Conservation (phyloP, 192 early-diverging fungal species). For the Rhizoclosmatium sp. region DNA sequence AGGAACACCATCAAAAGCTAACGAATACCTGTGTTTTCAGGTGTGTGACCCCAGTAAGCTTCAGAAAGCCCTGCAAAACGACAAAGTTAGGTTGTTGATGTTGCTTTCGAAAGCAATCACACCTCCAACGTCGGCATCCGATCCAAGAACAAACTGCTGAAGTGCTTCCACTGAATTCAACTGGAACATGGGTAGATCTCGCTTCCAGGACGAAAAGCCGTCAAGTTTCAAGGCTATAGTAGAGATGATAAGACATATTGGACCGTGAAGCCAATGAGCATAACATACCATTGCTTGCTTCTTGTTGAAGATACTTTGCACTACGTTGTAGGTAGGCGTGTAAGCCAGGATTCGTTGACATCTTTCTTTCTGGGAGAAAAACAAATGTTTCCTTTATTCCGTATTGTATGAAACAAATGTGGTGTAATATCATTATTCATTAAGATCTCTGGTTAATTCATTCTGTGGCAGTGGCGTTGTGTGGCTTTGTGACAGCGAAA, state of each 20-base stretch:
- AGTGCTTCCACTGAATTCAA: slow-evolving; percentile 72
- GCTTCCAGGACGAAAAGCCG: slow-evolving; percentile 61
- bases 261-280: not conserved
- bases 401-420: no score
- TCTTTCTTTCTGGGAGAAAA: no score
- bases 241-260: not conserved
- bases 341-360: not conserved
- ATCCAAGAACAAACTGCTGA: slow-evolving; percentile 80
- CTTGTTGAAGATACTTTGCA: not conserved
- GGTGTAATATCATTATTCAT: no score
- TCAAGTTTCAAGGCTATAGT: slow-evolving; percentile 22
- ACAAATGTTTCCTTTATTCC: no score
- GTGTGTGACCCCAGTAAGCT: slow-evolving; percentile 78
- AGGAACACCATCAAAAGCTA: not conserved
- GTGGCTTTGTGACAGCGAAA: no score
- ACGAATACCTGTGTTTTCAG: slow-evolving; percentile 61
- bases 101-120: slow-evolving; percentile 48
- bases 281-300: slow-evolving; percentile 21
- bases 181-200: slow-evolving; percentile 73
- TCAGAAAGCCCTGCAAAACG: slow-evolving; percentile 66
- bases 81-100: not conserved
- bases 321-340: slow-evolving; percentile 19
- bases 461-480: no score
- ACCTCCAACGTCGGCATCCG: slow-evolving; percentile 93
- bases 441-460: no score